Conservation (phyloP, 139 green algal genomes). For the Parachlorella kessleri region DNA sequence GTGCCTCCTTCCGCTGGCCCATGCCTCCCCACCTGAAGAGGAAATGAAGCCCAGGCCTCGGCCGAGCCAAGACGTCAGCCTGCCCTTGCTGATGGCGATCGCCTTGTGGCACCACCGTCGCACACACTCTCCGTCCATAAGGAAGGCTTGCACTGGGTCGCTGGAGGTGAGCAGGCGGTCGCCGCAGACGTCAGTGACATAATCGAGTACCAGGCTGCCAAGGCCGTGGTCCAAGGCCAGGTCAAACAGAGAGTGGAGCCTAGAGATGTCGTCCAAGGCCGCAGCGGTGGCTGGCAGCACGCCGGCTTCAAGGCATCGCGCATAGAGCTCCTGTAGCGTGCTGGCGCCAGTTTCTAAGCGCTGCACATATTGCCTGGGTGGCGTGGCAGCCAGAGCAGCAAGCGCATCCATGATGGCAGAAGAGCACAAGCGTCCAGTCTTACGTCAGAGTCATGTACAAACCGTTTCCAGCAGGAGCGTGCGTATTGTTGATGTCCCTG, state of each 20-base stretch:
- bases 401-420: neutral
- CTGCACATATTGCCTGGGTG: constrained; percentile 10
- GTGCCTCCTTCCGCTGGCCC: too few species aligned
- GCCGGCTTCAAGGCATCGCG: neutral
- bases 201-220: constrained; percentile 60
- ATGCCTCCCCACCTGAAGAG: neutral
- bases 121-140: constrained; percentile 63
- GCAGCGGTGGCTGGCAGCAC: neutral
- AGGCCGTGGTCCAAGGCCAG: constrained; percentile 45
- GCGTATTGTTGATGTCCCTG: too few species aligned
- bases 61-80: constrained; percentile 16
- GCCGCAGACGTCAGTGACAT: constrained; percentile 44
- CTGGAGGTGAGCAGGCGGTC: constrained; percentile 40
- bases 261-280: constrained; percentile 21
- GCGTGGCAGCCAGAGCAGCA: constrained; percentile 7
- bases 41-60: constrained; percentile 10
- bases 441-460: too few species aligned
- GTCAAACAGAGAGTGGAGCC: constrained; percentile 41
- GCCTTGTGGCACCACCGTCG: constrained; percentile 34
- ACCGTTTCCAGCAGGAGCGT: too few species aligned
- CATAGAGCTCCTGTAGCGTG: constrained; percentile 9
- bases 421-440: too few species aligned
- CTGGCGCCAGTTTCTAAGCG: neutral
- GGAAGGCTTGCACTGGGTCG: constrained; percentile 56
- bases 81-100: constrained; percentile 21